Evolutionary conservation across 257 asterid species (phyloP).

Genomic region (Solanum bukasovii): DNA sequence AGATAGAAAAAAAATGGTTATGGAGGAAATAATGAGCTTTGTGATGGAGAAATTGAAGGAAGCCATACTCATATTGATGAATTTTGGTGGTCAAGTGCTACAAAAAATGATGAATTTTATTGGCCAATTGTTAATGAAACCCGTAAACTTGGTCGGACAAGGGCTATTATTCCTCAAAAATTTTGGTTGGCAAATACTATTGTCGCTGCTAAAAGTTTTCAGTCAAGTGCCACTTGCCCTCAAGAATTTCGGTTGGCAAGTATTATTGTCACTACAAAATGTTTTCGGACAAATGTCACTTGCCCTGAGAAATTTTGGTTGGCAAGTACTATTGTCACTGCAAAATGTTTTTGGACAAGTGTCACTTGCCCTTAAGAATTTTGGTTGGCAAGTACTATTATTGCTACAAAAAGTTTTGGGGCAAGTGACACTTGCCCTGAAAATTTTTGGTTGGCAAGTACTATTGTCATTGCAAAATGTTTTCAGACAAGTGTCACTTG

Average conservation of each 20-base stretch:
- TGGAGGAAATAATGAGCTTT: constrained; percentile 3
- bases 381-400: background rate
- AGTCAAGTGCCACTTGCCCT: background rate
- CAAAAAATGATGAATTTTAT: background rate
- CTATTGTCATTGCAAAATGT: background rate
- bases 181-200: background rate
- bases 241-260: background rate
- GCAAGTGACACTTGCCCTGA: background rate
- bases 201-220: background rate
- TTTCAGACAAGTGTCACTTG: background rate
- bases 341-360: background rate
- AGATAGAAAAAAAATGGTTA: background rate
- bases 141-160: background rate
- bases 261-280: background rate
- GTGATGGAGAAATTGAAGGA: constrained; percentile 17
- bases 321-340: background rate
- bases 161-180: rapidly evolving
- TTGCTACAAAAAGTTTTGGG: background rate
- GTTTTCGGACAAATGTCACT: background rate
- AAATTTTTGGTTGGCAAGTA: background rate
- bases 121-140: background rate
- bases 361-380: background rate
- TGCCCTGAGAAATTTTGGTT: background rate
- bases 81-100: background rate
- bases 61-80: background rate